Conservation (phyloP, 441 rosid genomes). For the Arabidopsis lyrata region DNA sequence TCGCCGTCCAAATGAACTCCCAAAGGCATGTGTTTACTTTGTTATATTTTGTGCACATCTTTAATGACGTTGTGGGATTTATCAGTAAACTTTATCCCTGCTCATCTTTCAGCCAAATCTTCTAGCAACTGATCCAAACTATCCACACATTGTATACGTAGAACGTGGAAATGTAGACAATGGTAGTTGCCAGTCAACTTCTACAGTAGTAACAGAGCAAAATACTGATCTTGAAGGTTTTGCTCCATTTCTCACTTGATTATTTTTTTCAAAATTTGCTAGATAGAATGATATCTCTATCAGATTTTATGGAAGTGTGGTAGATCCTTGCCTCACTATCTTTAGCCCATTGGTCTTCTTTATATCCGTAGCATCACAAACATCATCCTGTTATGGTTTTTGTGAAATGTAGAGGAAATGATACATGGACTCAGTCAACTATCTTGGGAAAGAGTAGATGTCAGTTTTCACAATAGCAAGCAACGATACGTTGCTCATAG, state of each 20-base stretch:
- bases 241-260: conserved; percentile 28
- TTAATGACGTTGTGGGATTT: background rate
- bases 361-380: background rate
- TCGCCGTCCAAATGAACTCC: conserved; percentile 85
- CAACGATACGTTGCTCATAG: conserved; percentile 83
- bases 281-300: background rate
- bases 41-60: background rate
- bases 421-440: conserved; percentile 80
- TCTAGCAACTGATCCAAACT: conserved; percentile 66
- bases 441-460: conserved; percentile 92
- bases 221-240: conserved; percentile 81
- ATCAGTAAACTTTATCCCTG: conserved; percentile 32
- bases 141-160: conserved; percentile 79
- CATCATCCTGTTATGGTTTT: background rate
- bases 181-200: conserved; percentile 40
- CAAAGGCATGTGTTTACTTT: conserved; percentile 54
- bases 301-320: background rate
- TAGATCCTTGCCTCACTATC: background rate
- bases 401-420: conserved; percentile 73
- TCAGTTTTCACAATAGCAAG: conserved; percentile 84
- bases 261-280: background rate
- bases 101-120: conserved; percentile 67
- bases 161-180: conserved; percentile 49
- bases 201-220: conserved; percentile 45
- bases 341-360: background rate